Base-by-base conservation (phyloP, 768 basidiomycete genomes). In the Hemileccinum impolitum region DNA sequence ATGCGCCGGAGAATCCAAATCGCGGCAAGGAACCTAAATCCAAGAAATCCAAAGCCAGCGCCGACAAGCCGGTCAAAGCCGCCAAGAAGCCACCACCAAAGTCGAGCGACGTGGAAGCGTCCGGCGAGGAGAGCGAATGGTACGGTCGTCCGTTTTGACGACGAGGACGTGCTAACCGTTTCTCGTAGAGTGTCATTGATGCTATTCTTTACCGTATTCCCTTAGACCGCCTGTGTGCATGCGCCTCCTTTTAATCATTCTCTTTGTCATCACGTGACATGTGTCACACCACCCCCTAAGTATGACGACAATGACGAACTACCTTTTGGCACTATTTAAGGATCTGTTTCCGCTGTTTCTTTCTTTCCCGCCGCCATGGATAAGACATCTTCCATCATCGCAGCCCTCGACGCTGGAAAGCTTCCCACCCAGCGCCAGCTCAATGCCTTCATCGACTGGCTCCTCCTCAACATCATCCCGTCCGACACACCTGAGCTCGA, bases 381-480 rank as follows among this genome's bases (percentile, higher is more conserved):
- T 49, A 80, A 78, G 69, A 52, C 76, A 41, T 72, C 82, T 15
- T 81, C 82, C 32, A 58, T 87, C 21, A 61, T 84, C 48, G 87
- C 83, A 40, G 87, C 87, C 8, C 66, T 88, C 57, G 76, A 81
- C 53, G 84, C 85, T 15, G 84, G 84, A 18, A 89, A 89, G 60
- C 69, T 87, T 4, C 87, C 87, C 15, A 74, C 73, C 2, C 81
- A 85, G 11, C 64, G 75, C 25, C 87, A 89, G 59, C 55, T 79
- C 34, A 73, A 73, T 51, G 59, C 60, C 0, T 72, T 76, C 58
- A 73, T 85, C 54, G 78, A 85, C 59, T 81, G 75, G 73, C 58
- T 80, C 39, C 77, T 80, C 35, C 59, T 72, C 12, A 71, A 78
- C 31, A 70, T 75, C 50, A 64, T 79, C 8, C 70, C 74, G 35